Conservation (phyloP, 2,329 filamentous ascomycete species). For the Aspergillus pseudonomiae region DNA sequence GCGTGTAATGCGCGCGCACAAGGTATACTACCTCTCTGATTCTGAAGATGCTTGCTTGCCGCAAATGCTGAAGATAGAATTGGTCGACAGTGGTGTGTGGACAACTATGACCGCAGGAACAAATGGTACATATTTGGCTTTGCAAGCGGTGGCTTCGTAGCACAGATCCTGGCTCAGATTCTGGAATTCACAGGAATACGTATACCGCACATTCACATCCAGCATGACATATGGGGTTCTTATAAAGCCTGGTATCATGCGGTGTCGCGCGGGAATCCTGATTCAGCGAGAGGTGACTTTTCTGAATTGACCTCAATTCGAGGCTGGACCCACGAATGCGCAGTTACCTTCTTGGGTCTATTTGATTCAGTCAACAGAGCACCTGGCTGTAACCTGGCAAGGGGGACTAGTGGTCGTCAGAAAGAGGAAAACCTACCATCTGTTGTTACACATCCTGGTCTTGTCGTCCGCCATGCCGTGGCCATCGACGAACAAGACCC, state of each 20-base stretch:
- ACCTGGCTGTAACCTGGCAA: neutral
- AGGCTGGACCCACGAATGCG: neutral
- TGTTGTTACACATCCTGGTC: neutral
- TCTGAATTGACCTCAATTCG: neutral
- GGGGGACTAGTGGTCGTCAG: neutral
- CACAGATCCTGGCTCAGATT: neutral
- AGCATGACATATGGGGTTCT: neutral
- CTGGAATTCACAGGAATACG: neutral
- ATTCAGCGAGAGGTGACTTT: neutral
- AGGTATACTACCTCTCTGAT: neutral
- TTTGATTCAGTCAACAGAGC: neutral
- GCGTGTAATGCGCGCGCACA: neutral
- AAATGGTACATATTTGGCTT: neutral
- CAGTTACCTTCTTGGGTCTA: neutral
- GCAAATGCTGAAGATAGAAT: neutral
- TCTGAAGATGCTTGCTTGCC: neutral
- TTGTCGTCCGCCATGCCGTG: conserved; percentile 1
- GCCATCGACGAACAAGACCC: neutral
- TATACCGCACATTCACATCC: neutral
- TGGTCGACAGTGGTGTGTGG: neutral
- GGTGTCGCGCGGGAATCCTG: neutral
- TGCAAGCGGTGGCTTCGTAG: neutral
- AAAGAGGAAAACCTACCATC: neutral
- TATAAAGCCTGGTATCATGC: neutral
- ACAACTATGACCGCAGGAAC: neutral